Conservation (phyloP, 345 rosid species). For the Excoecaria cochinchinensis region DNA sequence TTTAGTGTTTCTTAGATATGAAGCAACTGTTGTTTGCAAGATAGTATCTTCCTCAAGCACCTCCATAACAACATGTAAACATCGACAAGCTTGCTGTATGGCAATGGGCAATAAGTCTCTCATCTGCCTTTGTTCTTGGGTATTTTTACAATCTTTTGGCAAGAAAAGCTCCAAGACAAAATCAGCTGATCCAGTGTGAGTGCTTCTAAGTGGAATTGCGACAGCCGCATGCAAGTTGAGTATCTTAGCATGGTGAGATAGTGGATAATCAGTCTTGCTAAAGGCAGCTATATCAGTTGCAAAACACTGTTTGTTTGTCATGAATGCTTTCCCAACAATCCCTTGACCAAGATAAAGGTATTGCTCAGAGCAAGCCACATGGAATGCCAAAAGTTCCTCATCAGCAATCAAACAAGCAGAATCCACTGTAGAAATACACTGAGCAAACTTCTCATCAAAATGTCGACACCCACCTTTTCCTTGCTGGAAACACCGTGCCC, state of each 20-base stretch:
- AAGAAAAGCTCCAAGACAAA: slow-evolving; percentile 84
- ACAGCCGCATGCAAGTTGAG: slow-evolving; percentile 65
- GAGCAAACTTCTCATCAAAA: slow-evolving; percentile 56
- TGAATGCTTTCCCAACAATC: slow-evolving; percentile 76
- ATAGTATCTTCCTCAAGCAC: slow-evolving; percentile 49
- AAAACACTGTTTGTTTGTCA: slow-evolving; percentile 55
- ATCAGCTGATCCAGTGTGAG: slow-evolving; percentile 46
- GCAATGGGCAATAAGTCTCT: slow-evolving; percentile 45
- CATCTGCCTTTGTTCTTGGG: slow-evolving; percentile 45
- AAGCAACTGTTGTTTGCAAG: slow-evolving; percentile 29
- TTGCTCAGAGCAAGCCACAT: slow-evolving; percentile 79
- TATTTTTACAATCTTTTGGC: slow-evolving; percentile 58
- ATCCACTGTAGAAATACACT: slow-evolving; percentile 62
- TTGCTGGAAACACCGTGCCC: slow-evolving; percentile 70
- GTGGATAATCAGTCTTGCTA: slow-evolving; percentile 70
- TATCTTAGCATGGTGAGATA: slow-evolving; percentile 84
- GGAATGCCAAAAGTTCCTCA: slow-evolving; percentile 44
- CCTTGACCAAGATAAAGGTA: slow-evolving; percentile 75
- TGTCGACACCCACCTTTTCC: slow-evolving; percentile 68
- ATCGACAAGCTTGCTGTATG: slow-evolving; percentile 52
- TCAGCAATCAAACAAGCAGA: slow-evolving; percentile 61
- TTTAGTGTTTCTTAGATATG: slow-evolving; percentile 25
- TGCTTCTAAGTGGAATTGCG: slow-evolving; percentile 66
- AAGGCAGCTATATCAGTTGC: slow-evolving; percentile 60
- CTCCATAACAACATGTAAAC: slow-evolving; percentile 51